Conservation (phyloP, 2,329 filamentous ascomycete genomes). For the Thyridium curvatum region DNA sequence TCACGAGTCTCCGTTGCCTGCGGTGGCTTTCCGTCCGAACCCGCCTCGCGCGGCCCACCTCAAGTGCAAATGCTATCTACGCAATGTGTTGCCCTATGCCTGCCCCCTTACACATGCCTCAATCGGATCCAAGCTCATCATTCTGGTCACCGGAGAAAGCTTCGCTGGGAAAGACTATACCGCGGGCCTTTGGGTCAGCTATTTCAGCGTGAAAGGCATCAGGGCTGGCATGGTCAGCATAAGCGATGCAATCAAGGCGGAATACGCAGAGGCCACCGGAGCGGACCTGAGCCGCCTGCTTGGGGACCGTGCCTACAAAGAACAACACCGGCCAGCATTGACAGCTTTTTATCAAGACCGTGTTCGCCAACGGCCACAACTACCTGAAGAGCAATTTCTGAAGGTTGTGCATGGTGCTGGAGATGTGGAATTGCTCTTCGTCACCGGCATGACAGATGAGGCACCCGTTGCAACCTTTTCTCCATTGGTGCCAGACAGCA, state of each 20-base stretch:
- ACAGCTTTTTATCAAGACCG: conserved; percentile 44
- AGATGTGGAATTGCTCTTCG: conserved; percentile 47
- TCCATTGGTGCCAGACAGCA: conserved; percentile 45
- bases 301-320: conserved; percentile 52
- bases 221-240: conserved; percentile 43
- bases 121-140: conserved; percentile 36
- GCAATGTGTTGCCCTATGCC: conserved; percentile 44
- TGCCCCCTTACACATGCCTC: conserved; percentile 42
- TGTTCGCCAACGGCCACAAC: conserved; percentile 29
- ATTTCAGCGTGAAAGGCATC: conserved; percentile 25
- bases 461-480: conserved; percentile 47
- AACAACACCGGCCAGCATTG: conserved; percentile 47
- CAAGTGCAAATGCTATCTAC: conserved; percentile 42
- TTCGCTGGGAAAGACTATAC: conserved; percentile 56
- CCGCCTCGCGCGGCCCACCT: conserved; percentile 38
- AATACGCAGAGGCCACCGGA: conserved; percentile 44
- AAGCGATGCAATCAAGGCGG: conserved; percentile 49
- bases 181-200: conserved; percentile 42
- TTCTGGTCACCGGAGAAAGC: conserved; percentile 51
- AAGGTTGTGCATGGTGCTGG: conserved; percentile 30
- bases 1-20: conserved; percentile 44
- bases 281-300: conserved; percentile 42
- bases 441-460: conserved; percentile 58
- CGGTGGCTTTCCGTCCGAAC: conserved; percentile 52
- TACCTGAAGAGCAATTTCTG: conserved; percentile 47